Evolutionary conservation across 192 early-diverging fungal genomes (phyloP), one percentile per base, ranked within the genome.

Genomic region (Podochytrium sp.): DNA sequence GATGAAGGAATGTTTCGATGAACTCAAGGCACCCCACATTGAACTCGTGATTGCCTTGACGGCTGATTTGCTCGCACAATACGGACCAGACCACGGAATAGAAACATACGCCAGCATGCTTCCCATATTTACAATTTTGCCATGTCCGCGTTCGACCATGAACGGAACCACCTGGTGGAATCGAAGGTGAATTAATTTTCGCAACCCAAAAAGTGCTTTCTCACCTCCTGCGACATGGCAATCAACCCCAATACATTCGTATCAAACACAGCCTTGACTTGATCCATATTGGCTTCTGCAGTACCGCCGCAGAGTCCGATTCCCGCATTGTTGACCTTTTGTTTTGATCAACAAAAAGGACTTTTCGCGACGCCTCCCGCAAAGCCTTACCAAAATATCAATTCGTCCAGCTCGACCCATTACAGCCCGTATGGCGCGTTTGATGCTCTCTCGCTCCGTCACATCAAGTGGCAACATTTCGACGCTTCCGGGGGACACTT

Each of bases 271-370:
- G 34, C 0, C 47, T 43, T 30, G n/a, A 52, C 16, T 7, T 40
- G 35, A 30, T 67, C 74, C 7, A 68, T n/a, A 35, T 67, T 42
- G 3, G 62, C 25, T 47, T 78, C 76, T 10, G 50, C 59, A 7
- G 66, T 37, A 1, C 71, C 53, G 14, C 76, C 76, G 23, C 68
- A 69, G 6, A 73, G n/a, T 23, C 62, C 76, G 23, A 78, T 66
- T 16, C 76, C 76, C 14, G 76, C 76, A 65, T 75, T 78, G 41
- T 78, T 78, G 10, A 78, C 72, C 66, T 69, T 4, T n/a, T n/a
- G n/a, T n/a, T n/a, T n/a, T n/a, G n/a, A 18, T 20, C 43, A 47
- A 20, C 18, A 3, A 57, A 57, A 18, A 30, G 20, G 29, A 57
- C n/a, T n/a, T n/a, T n/a, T n/a, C n/a, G n/a, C n/a, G n/a, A n/a